Evolutionary conservation across 148 eudicot genomes (phyloP), one percentile per base, ranked within the genome.

Genomic region (Amaranthus palmeri): DNA sequence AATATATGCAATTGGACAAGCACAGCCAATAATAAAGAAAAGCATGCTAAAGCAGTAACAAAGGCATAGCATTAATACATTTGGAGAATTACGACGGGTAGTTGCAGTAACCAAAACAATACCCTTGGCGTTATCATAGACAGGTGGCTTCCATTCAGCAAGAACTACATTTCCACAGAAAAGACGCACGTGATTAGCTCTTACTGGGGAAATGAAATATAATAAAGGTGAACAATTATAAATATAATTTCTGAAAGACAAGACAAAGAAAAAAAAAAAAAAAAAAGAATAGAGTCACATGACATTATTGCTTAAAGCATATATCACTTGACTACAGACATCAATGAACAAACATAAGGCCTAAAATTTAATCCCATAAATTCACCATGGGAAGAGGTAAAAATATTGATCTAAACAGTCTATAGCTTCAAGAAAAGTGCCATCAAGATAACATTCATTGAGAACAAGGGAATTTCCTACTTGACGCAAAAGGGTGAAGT

Each of bases 91-190:
- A 57, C 99, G 97, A 51, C 99, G 88, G 66, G 97, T 95, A 14
- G 96, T 81, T 45, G 99, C 99, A 50, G 96, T 88, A 74, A 95
- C 96, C 81, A 95, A 78, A 43, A 86, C 83, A 79, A 95, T 83
- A 75, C 99, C 99, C 80, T 78, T 92, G 47, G 86, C 78, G 82
- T 95, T 95, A 79, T 92, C 99, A 85, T 95, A 95, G 51, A 92
- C 93, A 61, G 99, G 97, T 60, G 96, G 97, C 74, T 95, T 95
- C 99, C 99, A 95, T 83, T 95, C 99, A n/a, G 99, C 85, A 81
- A 95, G 99, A 64, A 92, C 99, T 95, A 83, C 79, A 74, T 44
- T 60, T 55, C 65, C 14, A 66, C 5, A 63, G 55, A 53, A 53
- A 49, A 13, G 45, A 36, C 55, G 54, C 8, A 69, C 25, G 47